Evolutionary conservation across 148 eudicot species (phyloP), one percentile per base, ranked within the genome.

Genomic region (Vaccinium myrtillus): DNA sequence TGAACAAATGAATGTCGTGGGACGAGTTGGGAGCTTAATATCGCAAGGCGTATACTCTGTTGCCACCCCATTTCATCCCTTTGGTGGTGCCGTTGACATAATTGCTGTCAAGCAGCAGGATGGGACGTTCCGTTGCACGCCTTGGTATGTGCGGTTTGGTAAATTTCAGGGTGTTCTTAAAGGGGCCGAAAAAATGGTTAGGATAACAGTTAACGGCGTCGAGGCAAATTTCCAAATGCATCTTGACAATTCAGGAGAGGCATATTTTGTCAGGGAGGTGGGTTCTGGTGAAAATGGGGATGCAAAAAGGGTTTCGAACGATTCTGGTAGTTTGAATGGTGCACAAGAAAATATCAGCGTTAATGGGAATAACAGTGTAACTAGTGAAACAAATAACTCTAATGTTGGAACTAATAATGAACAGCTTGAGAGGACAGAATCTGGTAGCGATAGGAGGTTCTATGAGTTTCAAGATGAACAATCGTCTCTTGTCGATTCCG

Each of bases 81-180:
- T 97, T 85, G 98, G 99, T 59, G 99, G 99, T 80, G 99, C 99
- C 2, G 98, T 97, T 80, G 98, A 97, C 87, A 91, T 97, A 10
- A 94, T 97, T 83, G 99, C 92, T 85, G 99, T 97, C 86, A 92
- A 94, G 86, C 98, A 95, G 85, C 93, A 89, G 79, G 99, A 97
- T 89, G 98, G 98, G 6, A 93, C 94, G 7, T 97, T 89, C 81
- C 88, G 98, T 78, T 92, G 93, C 81, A 92, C 98, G 13, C 99
- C 99, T 85, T 97, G 99, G 99, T 97, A 97, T 83, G 99, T 95
- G 30, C 92, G 98, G 59, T 97, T 97, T 82, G 99, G 99, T 79
- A 97, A 97, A 83, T 95, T 97, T 89, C 99, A 95, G 88, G 99
- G 99, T 77, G 99, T 97, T 81, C 87, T 97, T 36, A 97, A 97